Base-by-base conservation (phyloP, 331 rosid species). In the Arachis monticola region DNA sequence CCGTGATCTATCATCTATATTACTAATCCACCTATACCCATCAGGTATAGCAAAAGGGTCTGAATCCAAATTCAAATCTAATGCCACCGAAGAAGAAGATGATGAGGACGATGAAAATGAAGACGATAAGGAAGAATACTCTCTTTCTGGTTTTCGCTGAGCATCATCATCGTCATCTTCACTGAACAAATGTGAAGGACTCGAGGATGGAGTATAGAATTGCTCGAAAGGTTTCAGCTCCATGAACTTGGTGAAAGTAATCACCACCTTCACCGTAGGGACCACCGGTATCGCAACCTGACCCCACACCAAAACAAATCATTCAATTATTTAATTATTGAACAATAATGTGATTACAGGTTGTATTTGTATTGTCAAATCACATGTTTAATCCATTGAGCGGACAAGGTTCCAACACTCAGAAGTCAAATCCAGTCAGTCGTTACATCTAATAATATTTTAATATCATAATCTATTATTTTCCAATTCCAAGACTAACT, bases 271-370 rank as follows among this genome's bases (percentile, higher is more conserved):
- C 82, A 94, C 98, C 0, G 98, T 94, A n/a, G 97, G 97, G 75
- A 94, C 97, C 84, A 90, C 97, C n/a, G 99, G 97, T 13, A 94
- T 94, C 6, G 97, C 99, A 69, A 94, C 82, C 99, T 91, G 93
- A 65, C 45, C 55, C 81, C 80, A 74, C 40, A 35, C 40, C 52
- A 74, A 51, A 80, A 60, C 67, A 80, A 83, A 74, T 55, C 60
- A 14, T 55, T 14, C 57, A 6, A 7, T 45, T 6, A 52, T 48
- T 48, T 5, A 45, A n/a, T 52, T 13, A 55, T 51, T 11, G 13
- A 55, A n/a, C 9, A 55, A 55, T 52, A n/a, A 52, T 55, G 30
- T 55, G 60, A 55, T n/a, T n/a, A 55, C 31, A 55, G 31, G 60
- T n/a, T 55, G 60, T 14, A 38, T 38, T 38, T 38, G 41, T 38